phyloP scores from a whole-genome alignment of 768 basidiomycete species.

The Lactifluus echinatus region DNA sequence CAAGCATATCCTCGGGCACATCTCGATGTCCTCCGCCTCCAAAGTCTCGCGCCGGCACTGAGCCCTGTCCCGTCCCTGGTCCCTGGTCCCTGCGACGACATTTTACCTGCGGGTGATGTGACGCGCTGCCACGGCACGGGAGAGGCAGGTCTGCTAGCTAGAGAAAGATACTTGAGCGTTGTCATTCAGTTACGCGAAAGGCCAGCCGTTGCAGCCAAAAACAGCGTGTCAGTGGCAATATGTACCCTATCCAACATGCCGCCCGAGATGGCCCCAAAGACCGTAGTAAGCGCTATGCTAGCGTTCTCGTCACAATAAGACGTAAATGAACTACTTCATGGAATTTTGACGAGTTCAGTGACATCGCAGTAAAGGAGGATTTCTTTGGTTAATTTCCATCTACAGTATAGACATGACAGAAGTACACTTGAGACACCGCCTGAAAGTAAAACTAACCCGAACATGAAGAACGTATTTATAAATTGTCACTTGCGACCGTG shows the following conservation, averaged over 20 bases:
- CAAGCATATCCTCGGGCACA: conserved; percentile 48
- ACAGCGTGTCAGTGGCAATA: too few species aligned
- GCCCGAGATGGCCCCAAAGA: conserved; percentile 13
- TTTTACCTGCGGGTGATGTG: conserved; percentile 56
- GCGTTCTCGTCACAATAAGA: not conserved
- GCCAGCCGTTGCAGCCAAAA: too few species aligned
- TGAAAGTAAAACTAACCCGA: too few species aligned
- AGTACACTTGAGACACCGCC: too few species aligned
- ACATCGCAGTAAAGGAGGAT: not conserved
- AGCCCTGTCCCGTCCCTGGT: conserved; percentile 82
- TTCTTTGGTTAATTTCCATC: not conserved
- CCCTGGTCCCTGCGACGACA: conserved; percentile 78
- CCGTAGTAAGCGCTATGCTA: not conserved
- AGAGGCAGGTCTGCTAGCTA: conserved; percentile 44
- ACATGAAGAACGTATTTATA: too few species aligned
- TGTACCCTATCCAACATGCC: conserved; percentile 82
- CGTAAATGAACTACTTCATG: conserved; percentile 42
- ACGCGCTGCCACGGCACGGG: conserved; percentile 82
- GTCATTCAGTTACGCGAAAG: too few species aligned
- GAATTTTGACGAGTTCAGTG: conserved; percentile 51
- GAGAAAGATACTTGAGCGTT: conserved; percentile 74
- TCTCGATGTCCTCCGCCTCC: conserved; percentile 76
- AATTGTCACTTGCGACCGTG: too few species aligned
- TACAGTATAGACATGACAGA: too few species aligned
- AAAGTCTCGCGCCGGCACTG: conserved; percentile 64